Percentiles rank a stretch among this genome's conserved stretches.
phyloP scores from a whole-genome alignment of 2,329 filamentous ascomycete genomes.

The Sporothrix humicola region DNA sequence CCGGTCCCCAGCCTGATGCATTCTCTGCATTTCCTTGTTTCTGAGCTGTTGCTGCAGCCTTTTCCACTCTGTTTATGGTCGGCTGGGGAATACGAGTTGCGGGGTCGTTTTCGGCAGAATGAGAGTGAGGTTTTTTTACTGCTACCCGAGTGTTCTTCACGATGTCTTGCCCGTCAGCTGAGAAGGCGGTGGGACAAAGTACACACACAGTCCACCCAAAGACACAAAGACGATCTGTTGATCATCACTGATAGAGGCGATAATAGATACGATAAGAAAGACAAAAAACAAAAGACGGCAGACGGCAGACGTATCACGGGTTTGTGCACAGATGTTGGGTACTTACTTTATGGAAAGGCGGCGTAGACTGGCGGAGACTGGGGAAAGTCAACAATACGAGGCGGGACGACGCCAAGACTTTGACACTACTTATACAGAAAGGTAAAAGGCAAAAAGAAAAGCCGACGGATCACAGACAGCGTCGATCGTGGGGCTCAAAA shows the following conservation, averaged over 20 bases:
- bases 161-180: constrained; percentile 4
- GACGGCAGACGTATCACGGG: neutral
- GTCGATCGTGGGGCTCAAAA: constrained; percentile 1
- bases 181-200: neutral
- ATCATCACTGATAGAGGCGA: neutral
- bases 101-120: neutral
- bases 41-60: neutral
- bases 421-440: neutral
- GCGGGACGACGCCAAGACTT: neutral
- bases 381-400: constrained; percentile 6
- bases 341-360: neutral
- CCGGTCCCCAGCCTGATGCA: neutral
- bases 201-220: no score
- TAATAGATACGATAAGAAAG: no score
- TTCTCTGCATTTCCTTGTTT: neutral
- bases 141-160: neutral
- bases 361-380: neutral
- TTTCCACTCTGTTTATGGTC: neutral
- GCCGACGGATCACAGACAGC: constrained; percentile 6
- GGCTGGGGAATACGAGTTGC: constrained; percentile 26
- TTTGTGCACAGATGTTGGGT: neutral
- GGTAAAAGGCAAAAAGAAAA: neutral
- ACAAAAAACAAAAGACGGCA: no score
- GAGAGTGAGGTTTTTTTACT: neutral
- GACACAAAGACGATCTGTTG: neutral